Conservation (phyloP, 225 moss, liverwort and hornwort species). For the Lunularia cruciata region DNA sequence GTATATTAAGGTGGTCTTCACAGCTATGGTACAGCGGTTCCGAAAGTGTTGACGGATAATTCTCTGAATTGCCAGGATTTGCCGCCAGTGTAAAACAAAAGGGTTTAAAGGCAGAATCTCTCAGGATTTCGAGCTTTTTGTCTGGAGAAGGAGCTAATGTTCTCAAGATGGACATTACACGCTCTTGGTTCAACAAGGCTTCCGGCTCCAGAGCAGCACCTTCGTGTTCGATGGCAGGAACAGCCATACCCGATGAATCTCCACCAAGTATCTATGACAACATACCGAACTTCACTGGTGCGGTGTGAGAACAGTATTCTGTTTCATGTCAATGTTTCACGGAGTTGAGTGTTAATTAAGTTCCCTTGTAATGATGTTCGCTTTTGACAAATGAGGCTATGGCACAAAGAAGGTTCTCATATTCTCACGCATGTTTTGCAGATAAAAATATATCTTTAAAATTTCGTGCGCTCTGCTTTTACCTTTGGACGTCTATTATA, state of each 20-base stretch:
- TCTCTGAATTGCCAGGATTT: slow-evolving; percentile 14
- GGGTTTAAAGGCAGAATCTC: neutral
- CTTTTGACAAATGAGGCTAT: no score
- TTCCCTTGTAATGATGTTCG: no score
- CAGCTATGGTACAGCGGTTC: neutral
- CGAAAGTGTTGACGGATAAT: no score
- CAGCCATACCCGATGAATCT: slow-evolving; percentile 36
- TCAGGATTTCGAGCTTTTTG: slow-evolving; percentile 11
- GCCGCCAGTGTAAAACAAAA: neutral
- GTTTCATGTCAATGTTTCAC: neutral
- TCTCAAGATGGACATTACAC: slow-evolving; percentile 10
- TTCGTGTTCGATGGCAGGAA: slow-evolving; percentile 30
- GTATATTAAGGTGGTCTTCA: no score
- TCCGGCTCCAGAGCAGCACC: neutral
- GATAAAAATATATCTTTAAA: slow-evolving; percentile 66
- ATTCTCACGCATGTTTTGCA: slow-evolving; percentile 34
- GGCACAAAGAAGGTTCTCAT: neutral
- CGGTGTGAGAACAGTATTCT: no score
- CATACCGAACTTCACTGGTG: slow-evolving; percentile 43
- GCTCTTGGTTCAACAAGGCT: neutral
- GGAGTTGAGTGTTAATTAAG: neutral
- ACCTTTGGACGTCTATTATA: slow-evolving; percentile 62
- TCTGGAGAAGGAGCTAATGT: slow-evolving; percentile 15
- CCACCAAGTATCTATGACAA: slow-evolving; percentile 30
- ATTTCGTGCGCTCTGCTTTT: slow-evolving; percentile 76